A percentile compares a stretch with the other conserved stretches of the same genome.
Conservation (phyloP, 805 yeast genomes). For the Candida dendrica region DNA sequence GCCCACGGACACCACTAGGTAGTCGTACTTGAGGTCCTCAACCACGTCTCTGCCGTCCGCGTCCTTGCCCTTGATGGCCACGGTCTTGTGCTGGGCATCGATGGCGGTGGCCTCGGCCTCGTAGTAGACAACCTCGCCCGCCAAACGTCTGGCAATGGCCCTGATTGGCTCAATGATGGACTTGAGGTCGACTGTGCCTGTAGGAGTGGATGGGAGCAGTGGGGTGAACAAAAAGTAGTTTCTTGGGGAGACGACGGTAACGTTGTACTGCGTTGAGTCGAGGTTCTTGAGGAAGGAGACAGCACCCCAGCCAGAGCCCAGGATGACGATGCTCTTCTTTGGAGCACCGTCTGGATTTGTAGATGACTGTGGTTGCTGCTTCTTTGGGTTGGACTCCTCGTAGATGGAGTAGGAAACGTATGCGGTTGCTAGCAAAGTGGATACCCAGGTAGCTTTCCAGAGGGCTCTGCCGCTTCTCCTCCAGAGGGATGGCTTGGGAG, state of each 20-base stretch:
- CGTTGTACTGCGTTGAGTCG: conserved; percentile 84
- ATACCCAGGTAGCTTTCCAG: conserved; percentile 43
- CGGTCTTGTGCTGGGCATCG: conserved; percentile 61
- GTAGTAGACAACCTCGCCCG: conserved; percentile 72
- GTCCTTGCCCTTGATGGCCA: conserved; percentile 53
- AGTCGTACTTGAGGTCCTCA: conserved; percentile 55
- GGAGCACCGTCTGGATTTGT: conserved; percentile 38
- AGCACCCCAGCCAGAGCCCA: conserved; percentile 95
- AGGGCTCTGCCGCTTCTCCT: conserved; percentile 16
- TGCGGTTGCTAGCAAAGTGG: conserved; percentile 46
- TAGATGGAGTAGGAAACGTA: conserved; percentile 58
- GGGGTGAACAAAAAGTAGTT: conserved; percentile 95
- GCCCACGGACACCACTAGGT: conserved; percentile 88
- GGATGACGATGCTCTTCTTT: conserved; percentile 48
- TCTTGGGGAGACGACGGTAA: conserved; percentile 86
- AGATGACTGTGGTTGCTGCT: conserved; percentile 55
- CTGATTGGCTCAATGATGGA: conserved; percentile 94
- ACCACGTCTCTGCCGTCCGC: conserved; percentile 40
- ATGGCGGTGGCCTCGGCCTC: conserved; percentile 88
- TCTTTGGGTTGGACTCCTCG: conserved; percentile 52
- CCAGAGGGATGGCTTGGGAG: conserved; percentile 12
- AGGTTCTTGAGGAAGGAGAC: conserved; percentile 76
- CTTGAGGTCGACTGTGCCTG: conserved; percentile 84
- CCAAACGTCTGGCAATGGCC: conserved; percentile 69
- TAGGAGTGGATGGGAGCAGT: conserved; percentile 89